Percentiles rank a stretch among this genome's conserved stretches.
phyloP scores from a whole-genome alignment of 1,284 basidiomycete genomes.

The Mrakiaceae sp. region DNA sequence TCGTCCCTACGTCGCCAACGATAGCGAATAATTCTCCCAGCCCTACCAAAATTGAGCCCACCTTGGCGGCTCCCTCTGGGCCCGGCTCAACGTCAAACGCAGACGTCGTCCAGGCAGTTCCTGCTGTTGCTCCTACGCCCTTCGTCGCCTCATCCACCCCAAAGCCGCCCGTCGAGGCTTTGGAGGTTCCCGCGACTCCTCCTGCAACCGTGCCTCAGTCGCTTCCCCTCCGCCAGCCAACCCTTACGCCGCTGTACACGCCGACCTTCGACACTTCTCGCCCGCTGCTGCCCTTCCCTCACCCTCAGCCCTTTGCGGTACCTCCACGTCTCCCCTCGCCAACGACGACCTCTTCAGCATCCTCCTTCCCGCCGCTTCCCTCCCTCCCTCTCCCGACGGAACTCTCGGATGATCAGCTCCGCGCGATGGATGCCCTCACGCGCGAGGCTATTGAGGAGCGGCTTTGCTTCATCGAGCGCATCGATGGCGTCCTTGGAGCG shows the following conservation, averaged over 20 bases:
- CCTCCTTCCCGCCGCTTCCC: not conserved
- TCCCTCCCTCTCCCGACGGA: not conserved
- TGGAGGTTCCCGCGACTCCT: not conserved
- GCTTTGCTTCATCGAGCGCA: not conserved
- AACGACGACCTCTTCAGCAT: not conserved
- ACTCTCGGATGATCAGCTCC: not conserved
- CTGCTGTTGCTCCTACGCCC: not conserved
- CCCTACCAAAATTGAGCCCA: not conserved
- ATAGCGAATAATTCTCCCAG: not conserved
- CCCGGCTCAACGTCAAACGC: not conserved
- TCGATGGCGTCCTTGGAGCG: constrained; percentile 1
- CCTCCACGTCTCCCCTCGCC: not conserved
- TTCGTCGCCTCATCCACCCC: not conserved
- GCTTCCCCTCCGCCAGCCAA: not conserved
- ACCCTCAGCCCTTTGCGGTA: not conserved
- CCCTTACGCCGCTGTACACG: constrained; percentile 2
- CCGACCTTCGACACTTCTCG: not conserved
- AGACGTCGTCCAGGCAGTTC: not conserved
- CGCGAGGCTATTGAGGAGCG: constrained; percentile 1
- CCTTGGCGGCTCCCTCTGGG: not conserved
- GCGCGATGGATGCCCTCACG: not conserved
- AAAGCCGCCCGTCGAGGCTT: not conserved
- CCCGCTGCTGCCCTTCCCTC: not conserved
- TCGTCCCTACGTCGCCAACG: not conserved
- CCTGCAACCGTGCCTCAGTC: not conserved